A percentile compares a stretch with the other conserved stretches of the same genome.
Conservation (phyloP, 768 basidiomycete genomes). For the Phanerochaete carnosa region DNA sequence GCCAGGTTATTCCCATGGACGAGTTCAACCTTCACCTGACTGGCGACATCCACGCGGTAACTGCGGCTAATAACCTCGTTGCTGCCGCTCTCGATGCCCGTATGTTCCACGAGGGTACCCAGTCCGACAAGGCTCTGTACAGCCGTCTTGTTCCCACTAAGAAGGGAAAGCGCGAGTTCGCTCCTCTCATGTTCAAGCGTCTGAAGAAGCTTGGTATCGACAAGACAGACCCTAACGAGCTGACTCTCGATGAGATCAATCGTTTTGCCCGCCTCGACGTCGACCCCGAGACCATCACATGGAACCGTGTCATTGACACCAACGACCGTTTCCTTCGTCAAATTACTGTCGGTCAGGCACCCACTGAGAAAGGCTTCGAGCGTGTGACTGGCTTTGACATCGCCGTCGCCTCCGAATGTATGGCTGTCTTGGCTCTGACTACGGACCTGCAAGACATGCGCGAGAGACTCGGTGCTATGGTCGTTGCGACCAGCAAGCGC, state of each 20-base stretch:
- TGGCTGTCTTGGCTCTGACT: conserved; percentile 94
- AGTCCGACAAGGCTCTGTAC: conserved; percentile 93
- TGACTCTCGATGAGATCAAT: conserved; percentile 89
- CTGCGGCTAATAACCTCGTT: conserved; percentile 94
- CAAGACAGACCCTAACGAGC: conserved; percentile 88
- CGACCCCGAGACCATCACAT: conserved; percentile 88
- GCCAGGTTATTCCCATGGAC: conserved; percentile 99
- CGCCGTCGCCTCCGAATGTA: conserved; percentile 94
- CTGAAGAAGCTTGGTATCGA: conserved; percentile 92
- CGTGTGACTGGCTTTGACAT: conserved; percentile 95
- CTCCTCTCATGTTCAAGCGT: conserved; percentile 94
- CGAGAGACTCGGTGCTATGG: conserved; percentile 91
- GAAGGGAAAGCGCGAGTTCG: conserved; percentile 94
- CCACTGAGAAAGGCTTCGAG: conserved; percentile 87
- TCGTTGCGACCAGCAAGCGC: conserved; percentile 88
- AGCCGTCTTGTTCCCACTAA: conserved; percentile 87
- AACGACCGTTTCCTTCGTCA: conserved; percentile 97
- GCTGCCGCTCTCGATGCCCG: conserved; percentile 96
- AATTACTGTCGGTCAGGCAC: conserved; percentile 86
- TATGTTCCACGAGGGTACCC: conserved; percentile 96
- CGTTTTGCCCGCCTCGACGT: conserved; percentile 91
- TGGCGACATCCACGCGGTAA: conserved; percentile 97
- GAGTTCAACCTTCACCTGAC: conserved; percentile 98
- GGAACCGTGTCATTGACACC: conserved; percentile 96
- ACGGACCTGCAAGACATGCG: conserved; percentile 91